Evolutionary conservation across 2,329 filamentous ascomycete species (phyloP), one percentile per base, ranked within the genome.

Genomic region (Fusarium chuoi): DNA sequence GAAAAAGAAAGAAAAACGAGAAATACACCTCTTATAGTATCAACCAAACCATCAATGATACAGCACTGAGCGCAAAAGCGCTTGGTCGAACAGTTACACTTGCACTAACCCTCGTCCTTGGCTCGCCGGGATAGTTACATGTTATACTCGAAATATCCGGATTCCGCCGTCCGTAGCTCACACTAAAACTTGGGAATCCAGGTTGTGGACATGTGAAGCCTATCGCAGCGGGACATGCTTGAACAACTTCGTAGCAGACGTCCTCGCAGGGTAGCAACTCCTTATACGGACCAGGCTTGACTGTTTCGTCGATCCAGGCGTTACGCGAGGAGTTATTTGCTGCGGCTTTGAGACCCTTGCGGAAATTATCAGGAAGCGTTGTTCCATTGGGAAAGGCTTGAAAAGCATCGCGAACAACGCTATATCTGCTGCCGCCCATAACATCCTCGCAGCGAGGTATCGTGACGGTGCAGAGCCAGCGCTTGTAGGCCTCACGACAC

Each of bases 371-470:
- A 3, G 86, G 83, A 2, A 91, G 83, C 5, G 78, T 78, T 1
- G 88, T 89, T n/a, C 92, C 91, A 79, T 97, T 92, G 24, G 92
- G 88, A 76, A 95, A 96, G 0, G 87, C 77, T 67, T 92, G 89
- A 38, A 87, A 90, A 60, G 94, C 88, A 78, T 96, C 96, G 51
- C 96, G 92, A 26, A 82, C 78, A 36, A 86, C 81, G 4, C 85
- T 83, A 72, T 83, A 83, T 3, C 82, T 60, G 20, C 86, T 85
- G 4, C 81, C 78, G 55, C 87, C 89, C 57, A 87, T 89, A 77
- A 93, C 96, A 83, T 98, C 96, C 78, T 94, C 92, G 84, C 96
- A 99, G 36, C 95, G 93, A 3, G 96, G 96, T 70, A 99, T 96
- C 22, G 91, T 93, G 35, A 98, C 95, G 30, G 94, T 93, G 84